These are phyloP conservation scores for Crinitomyces ghanaensis DNA, from an alignment of 805 yeast genomes.

Conservation along the genomic window DNA sequence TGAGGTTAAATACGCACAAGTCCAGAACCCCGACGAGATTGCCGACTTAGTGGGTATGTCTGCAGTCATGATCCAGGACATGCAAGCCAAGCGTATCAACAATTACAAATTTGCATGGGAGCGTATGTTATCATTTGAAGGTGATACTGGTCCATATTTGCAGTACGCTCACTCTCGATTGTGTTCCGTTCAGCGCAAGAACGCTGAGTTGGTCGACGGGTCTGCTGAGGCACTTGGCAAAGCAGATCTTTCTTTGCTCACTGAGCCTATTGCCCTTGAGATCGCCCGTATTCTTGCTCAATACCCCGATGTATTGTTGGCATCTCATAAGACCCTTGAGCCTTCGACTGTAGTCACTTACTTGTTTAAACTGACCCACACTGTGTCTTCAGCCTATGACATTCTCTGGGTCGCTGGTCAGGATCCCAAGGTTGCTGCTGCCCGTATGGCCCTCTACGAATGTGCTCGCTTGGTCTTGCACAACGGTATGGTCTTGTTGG, in stretches of 20 bases:
- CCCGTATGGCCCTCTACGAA: constrained; percentile 83
- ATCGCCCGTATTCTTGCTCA: constrained; percentile 72
- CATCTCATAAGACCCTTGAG: constrained; percentile 74
- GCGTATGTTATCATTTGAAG: constrained; percentile 96
- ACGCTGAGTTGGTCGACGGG: constrained; percentile 33
- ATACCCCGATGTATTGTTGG: constrained; percentile 81
- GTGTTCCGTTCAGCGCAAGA: constrained; percentile 88
- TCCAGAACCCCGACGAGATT: constrained; percentile 84
- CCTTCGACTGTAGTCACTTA: constrained; percentile 93
- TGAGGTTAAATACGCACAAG: constrained; percentile 81
- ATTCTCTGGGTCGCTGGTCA: constrained; percentile 96
- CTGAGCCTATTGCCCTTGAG: constrained; percentile 58
- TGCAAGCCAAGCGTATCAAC: constrained; percentile 94
- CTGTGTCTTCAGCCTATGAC: constrained; percentile 92
- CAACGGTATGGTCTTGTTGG: constrained; percentile 83
- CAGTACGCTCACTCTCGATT: constrained; percentile 98
- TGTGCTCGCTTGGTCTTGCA: constrained; percentile 80
- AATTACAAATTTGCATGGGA: constrained; percentile 96
- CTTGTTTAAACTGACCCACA: constrained; percentile 82
- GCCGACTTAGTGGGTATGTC: constrained; percentile 95
- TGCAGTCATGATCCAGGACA: constrained; percentile 98
- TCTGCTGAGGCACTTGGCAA: constrained; percentile 20
- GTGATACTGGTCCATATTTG: constrained; percentile 98
- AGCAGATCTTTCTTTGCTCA: constrained; percentile 49
- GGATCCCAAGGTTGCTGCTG: constrained; percentile 70